Conservation (phyloP, 202 grass and related monocot species). For the Zoysia matrella region DNA sequence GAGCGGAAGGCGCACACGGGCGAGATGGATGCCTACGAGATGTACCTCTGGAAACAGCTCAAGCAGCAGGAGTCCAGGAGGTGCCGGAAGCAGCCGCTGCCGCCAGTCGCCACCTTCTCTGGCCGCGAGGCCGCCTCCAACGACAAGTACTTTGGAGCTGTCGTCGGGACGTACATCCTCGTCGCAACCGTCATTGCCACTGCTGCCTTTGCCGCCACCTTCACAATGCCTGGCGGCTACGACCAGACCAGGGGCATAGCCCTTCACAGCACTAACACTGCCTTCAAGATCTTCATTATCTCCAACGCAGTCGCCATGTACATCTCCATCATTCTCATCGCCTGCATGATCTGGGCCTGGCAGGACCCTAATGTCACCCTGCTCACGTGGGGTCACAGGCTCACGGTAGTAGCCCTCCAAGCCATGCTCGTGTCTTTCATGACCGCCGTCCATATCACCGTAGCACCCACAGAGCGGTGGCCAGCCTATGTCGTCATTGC, state of each 20-base stretch:
- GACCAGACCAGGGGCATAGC: slow-evolving; percentile 32
- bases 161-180: slow-evolving; percentile 63
- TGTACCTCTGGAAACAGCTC: too few relatives aligned
- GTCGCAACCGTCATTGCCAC: slow-evolving; percentile 83
- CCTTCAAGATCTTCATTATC: slow-evolving; percentile 69
- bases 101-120: too few relatives aligned
- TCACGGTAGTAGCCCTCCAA: slow-evolving; percentile 60
- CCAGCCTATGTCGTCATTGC: too few relatives aligned
- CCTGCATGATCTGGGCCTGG: slow-evolving; percentile 75
- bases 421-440: too few relatives aligned
- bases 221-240: slow-evolving; percentile 73
- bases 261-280: slow-evolving; percentile 12
- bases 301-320: slow-evolving; percentile 82
- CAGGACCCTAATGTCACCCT: slow-evolving; percentile 38
- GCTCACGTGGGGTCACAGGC: slow-evolving; percentile 2
- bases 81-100: too few relatives aligned
- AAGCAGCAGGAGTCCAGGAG: too few relatives aligned
- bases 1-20: too few relatives aligned
- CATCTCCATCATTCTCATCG: slow-evolving; percentile 64
- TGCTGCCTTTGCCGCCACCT: slow-evolving; percentile 70
- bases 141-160: slow-evolving; percentile 51
- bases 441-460: too few relatives aligned
- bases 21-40: too few relatives aligned
- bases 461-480: too few relatives aligned
- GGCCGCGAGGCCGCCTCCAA: too few relatives aligned